A percentile compares a stretch with the other conserved stretches of the same genome.
These are phyloP conservation scores for Limonomyces culmigenus DNA, from an alignment of 1,284 basidiomycete species.

Conservation along the genomic window DNA sequence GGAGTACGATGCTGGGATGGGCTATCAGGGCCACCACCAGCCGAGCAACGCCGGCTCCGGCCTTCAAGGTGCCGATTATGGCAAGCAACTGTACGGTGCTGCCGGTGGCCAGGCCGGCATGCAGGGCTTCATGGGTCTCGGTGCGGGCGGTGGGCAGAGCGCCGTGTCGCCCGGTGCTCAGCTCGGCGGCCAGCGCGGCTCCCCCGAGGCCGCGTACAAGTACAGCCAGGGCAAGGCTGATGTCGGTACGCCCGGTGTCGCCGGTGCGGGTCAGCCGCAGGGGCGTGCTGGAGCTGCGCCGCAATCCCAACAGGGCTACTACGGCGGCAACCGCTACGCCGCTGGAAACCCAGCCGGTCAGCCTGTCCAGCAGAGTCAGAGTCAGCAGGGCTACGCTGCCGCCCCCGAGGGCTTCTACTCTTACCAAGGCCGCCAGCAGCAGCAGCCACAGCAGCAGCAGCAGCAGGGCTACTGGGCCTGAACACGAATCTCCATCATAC, in stretches of 20 bases:
- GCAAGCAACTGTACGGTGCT: slow-evolving; percentile 45
- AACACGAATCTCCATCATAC: no score
- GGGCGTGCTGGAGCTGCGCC: slow-evolving; percentile 29
- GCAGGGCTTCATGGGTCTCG: slow-evolving; percentile 54
- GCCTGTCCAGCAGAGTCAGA: slow-evolving; percentile 24
- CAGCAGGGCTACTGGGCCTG: slow-evolving; percentile 62
- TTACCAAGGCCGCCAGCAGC: slow-evolving; percentile 46
- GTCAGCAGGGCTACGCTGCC: slow-evolving; percentile 45
- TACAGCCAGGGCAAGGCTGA: slow-evolving; percentile 27
- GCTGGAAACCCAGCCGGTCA: slow-evolving; percentile 26
- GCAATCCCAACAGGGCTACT: slow-evolving; percentile 35
- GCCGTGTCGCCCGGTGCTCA: slow-evolving; percentile 26
- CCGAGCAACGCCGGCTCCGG: neutral
- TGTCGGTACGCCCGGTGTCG: slow-evolving; percentile 15
- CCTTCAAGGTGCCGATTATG: slow-evolving; percentile 28
- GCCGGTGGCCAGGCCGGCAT: slow-evolving; percentile 29
- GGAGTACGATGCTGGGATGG: neutral
- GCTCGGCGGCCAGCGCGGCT: slow-evolving; percentile 28
- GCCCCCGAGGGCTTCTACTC: slow-evolving; percentile 49
- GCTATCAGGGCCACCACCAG: neutral
- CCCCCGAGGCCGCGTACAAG: slow-evolving; percentile 59
- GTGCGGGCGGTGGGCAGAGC: slow-evolving; percentile 11
- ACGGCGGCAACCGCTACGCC: slow-evolving; percentile 42
- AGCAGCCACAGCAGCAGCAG: no score
- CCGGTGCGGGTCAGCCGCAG: slow-evolving; percentile 25